Evolutionary conservation across 371 early-diverging fungal genomes (phyloP), one percentile per base, ranked within the genome.

Genomic region (Apophysomyces elegans): DNA sequence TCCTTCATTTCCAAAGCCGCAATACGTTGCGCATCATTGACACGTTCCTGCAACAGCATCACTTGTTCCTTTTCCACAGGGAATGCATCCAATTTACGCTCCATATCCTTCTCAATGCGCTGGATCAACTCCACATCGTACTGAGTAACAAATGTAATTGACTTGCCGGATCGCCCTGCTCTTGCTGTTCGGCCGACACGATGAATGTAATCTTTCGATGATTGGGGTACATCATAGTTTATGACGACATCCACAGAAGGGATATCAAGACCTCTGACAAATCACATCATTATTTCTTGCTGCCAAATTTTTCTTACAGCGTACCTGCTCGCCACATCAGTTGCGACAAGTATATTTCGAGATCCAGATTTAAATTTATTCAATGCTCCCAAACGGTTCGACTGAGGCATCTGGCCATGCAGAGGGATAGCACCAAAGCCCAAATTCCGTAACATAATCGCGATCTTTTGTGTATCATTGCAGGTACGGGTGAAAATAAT

Each of bases 141-240:
- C 79, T 99, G 99, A 11, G 99, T 97, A 16, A 99, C 96, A 74
- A 99, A 90, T 8, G 98, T 96, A 32, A 99, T 81, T 1, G 97
- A 90, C 71, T 93, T 93, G 61, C 99, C 99, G 4, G 93, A 84
- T 45, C 93, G 84, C 11, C 99, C 99, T 7, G 97, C 97, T 73
- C 98, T 90, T 7, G 97, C 99, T 0, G 99, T 98, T 70, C 99
- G 90, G 37, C 99, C 99, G 4, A 96, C 95, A 58, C 99, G 89
- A 81, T 99, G 99, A 66, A 99, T 93, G 78, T 99, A 99, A 70
- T 94, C 95, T 84, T 98, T 95, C 54, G 90, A 88, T 62, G 89
- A 89, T 60, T 92, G 86, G n/a, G 99, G 99, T 8, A 98, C 89
- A 76, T 99, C 99, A 69, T 95, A 99, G 83, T 99, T 97, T 70